A percentile compares a stretch with the other conserved stretches of the same genome.
These are phyloP conservation scores for Chloris gayana DNA, from an alignment of 176 grass and related monocot species.

Conservation along the genomic window DNA sequence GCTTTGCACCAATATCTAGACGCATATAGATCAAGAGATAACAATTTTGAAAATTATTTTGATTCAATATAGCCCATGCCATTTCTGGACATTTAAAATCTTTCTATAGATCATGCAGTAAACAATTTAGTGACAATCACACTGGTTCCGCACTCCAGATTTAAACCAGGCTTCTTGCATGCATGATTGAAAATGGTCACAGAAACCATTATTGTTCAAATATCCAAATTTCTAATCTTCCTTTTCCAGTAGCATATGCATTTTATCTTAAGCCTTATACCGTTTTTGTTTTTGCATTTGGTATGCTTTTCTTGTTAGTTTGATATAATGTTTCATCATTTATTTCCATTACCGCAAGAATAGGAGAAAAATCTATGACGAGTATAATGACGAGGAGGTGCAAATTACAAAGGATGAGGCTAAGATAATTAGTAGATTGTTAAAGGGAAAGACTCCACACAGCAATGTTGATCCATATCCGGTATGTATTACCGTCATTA, in stretches of 20 bases:
- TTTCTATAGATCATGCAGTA: neutral
- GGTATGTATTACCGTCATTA: slow-evolving; percentile 49
- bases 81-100: neutral
- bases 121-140: neutral
- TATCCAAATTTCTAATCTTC: neutral
- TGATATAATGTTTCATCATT: slow-evolving; percentile 9
- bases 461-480: slow-evolving; percentile 86
- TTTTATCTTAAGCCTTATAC: slow-evolving; percentile 16
- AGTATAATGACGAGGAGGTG: slow-evolving; percentile 92
- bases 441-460: slow-evolving; percentile 90
- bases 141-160: neutral
- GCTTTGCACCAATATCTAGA: neutral
- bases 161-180: neutral
- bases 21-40: neutral
- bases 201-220: neutral
- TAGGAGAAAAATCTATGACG: slow-evolving; percentile 85
- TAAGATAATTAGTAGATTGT: slow-evolving; percentile 79
- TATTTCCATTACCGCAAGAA: slow-evolving; percentile 13
- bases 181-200: neutral
- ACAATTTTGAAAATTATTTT: neutral
- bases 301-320: slow-evolving; percentile 23
- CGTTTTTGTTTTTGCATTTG: slow-evolving; percentile 7
- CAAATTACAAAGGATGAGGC: slow-evolving; percentile 87
- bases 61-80: slow-evolving; percentile 2
- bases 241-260: slow-evolving; percentile 7